Percentiles rank a stretch among this genome's conserved stretches.
Conservation (phyloP, 306 rosid species). For the Cucurbita maxima region DNA sequence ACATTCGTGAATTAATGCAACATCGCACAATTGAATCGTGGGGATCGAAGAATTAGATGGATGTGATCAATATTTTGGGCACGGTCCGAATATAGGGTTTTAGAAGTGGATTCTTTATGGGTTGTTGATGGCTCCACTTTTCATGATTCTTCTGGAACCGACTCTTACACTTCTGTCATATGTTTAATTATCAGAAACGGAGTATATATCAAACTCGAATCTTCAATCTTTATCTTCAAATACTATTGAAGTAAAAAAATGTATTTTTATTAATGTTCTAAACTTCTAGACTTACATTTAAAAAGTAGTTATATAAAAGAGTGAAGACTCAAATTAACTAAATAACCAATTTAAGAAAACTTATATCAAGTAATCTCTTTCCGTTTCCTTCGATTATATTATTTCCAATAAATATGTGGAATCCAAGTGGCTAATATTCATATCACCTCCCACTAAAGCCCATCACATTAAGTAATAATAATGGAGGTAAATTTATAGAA, state of each 20-base stretch:
- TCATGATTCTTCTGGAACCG: constrained; percentile 58
- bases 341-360: background rate
- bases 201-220: constrained; percentile 17
- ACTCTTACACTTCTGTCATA: constrained; percentile 74
- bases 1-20: background rate
- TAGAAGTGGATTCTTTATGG: constrained; percentile 44
- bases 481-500: too few relatives aligned
- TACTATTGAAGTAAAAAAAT: background rate
- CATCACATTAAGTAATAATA: background rate
- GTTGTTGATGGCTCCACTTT: constrained; percentile 79
- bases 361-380: background rate
- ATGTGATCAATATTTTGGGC: constrained; percentile 4
- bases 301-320: too few relatives aligned
- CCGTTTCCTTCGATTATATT: too few relatives aligned
- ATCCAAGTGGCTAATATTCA: background rate
- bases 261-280: background rate
- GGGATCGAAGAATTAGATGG: background rate
- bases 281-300: too few relatives aligned
- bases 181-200: constrained; percentile 22
- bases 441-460: background rate
- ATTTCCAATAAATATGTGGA: background rate
- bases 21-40: background rate
- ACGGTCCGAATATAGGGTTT: constrained; percentile 46
- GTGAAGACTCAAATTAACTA: too few relatives aligned
- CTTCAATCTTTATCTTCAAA: too few relatives aligned